These are phyloP conservation scores for Hypoxylon subgilvum DNA, from an alignment of 495 filamentous ascomycete species.

Conservation along the genomic window DNA sequence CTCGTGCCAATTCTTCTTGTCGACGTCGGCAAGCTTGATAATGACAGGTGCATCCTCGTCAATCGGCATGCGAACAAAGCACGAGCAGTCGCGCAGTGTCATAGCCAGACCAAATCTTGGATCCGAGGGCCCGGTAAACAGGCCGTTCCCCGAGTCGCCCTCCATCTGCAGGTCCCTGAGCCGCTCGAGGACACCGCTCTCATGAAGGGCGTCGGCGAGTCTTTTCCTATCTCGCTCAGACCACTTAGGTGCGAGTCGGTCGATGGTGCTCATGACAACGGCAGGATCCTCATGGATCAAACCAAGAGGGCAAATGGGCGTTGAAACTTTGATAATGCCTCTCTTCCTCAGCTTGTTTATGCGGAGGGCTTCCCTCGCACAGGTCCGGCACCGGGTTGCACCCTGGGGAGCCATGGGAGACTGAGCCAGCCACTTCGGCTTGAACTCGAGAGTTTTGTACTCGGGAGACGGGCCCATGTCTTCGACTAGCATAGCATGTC, in stretches of 20 bases:
- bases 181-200: slow-evolving; percentile 47
- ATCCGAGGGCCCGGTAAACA: slow-evolving; percentile 42
- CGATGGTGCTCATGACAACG: slow-evolving; percentile 45
- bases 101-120: slow-evolving; percentile 64
- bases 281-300: slow-evolving; percentile 41
- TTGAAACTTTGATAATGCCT: slow-evolving; percentile 19
- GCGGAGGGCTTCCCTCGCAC: slow-evolving; percentile 73
- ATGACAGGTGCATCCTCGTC: slow-evolving; percentile 58
- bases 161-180: slow-evolving; percentile 56
- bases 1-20: slow-evolving; percentile 76
- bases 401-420: slow-evolving; percentile 74
- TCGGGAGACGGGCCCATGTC: slow-evolving; percentile 69
- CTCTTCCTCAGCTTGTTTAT: slow-evolving; percentile 41
- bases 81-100: slow-evolving; percentile 87
- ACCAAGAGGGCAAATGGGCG: slow-evolving; percentile 47
- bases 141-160: slow-evolving; percentile 56
- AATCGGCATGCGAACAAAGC: slow-evolving; percentile 70
- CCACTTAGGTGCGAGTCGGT: slow-evolving; percentile 42
- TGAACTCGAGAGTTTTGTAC: slow-evolving; percentile 74
- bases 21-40: slow-evolving; percentile 82
- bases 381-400: slow-evolving; percentile 80
- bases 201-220: slow-evolving; percentile 26
- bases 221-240: slow-evolving; percentile 28
- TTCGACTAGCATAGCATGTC: slow-evolving; percentile 75
- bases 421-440: slow-evolving; percentile 92